Evolutionary conservation across 2,329 filamentous ascomycete genomes (phyloP).

Genomic region (Epichloe gansuensis): DNA sequence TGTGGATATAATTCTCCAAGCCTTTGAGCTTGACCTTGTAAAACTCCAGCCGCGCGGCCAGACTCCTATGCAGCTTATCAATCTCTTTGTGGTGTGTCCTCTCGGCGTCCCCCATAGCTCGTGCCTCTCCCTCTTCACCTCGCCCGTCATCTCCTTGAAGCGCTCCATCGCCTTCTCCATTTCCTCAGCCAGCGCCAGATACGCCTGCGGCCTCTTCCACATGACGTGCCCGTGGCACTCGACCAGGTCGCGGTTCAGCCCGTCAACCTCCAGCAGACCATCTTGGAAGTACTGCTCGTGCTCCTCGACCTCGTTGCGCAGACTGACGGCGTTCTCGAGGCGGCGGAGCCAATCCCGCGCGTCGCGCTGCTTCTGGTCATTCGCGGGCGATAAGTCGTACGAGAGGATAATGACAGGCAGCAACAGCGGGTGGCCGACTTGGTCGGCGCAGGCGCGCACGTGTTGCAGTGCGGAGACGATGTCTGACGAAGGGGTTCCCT

Average conservation of each 20-base stretch:
- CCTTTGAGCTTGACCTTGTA: slow-evolving; percentile 49
- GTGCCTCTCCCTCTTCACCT: slow-evolving; percentile 3
- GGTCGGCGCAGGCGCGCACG: slow-evolving; percentile 33
- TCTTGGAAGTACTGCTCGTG: slow-evolving; percentile 42
- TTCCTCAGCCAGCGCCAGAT: slow-evolving; percentile 38
- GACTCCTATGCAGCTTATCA: slow-evolving; percentile 37
- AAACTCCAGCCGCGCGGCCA: slow-evolving; percentile 44
- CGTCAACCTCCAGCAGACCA: slow-evolving; percentile 43
- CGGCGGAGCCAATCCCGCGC: slow-evolving; percentile 48
- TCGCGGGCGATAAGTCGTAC: slow-evolving; percentile 42
- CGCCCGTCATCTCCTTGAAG: slow-evolving; percentile 23
- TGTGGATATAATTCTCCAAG: slow-evolving; percentile 50
- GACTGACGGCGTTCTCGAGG: slow-evolving; percentile 48
- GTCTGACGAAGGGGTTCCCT: slow-evolving; percentile 47
- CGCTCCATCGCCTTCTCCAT: slow-evolving; percentile 35
- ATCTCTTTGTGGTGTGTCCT: slow-evolving; percentile 21
- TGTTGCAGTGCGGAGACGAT: slow-evolving; percentile 37
- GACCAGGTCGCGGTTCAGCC: slow-evolving; percentile 48
- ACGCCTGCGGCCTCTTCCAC: slow-evolving; percentile 52
- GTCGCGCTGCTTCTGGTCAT: slow-evolving; percentile 51
- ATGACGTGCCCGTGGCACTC: slow-evolving; percentile 51
- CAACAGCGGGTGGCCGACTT: slow-evolving; percentile 46
- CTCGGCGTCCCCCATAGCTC: slow-evolving; percentile 12
- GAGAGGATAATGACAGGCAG: slow-evolving; percentile 46
- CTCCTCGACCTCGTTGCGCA: slow-evolving; percentile 47